A percentile compares a stretch with the other conserved stretches of the same genome.
Conservation (phyloP, 768 basidiomycete genomes). For the Xerocomellus chrysenteron region DNA sequence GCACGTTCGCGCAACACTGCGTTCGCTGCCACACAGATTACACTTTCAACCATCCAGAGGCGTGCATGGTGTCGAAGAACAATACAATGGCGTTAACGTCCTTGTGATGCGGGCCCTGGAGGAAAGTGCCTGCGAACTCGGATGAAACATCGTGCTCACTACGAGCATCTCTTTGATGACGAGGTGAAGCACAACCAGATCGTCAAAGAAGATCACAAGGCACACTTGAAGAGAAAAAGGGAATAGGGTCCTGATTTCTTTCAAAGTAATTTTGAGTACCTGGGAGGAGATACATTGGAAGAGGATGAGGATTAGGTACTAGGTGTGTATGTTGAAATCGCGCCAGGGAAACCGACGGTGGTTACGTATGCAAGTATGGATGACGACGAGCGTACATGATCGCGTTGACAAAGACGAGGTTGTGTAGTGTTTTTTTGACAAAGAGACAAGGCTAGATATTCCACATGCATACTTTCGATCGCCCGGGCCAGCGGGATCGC, state of each 20-base stretch:
- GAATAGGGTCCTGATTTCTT: too few species aligned
- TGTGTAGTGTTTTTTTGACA: too few species aligned
- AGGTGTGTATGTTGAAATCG: too few species aligned
- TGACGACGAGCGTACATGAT: too few species aligned
- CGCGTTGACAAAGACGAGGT: too few species aligned
- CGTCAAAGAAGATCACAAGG: neutral
- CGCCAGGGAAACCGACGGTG: too few species aligned
- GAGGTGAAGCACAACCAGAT: neutral
- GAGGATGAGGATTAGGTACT: neutral
- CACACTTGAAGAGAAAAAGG: neutral
- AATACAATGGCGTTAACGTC: conserved; percentile 1
- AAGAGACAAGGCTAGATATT: too few species aligned
- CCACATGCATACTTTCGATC: too few species aligned
- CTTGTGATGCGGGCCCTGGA: neutral
- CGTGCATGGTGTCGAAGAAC: neutral
- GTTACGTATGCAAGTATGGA: too few species aligned
- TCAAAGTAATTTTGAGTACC: too few species aligned
- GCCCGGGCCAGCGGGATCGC: too few species aligned
- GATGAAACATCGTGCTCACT: neutral
- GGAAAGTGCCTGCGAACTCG: neutral
- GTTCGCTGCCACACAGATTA: conserved; percentile 2
- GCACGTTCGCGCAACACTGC: neutral
- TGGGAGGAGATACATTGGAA: neutral
- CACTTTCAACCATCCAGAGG: neutral
- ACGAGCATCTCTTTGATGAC: neutral